phyloP scores from a whole-genome alignment of 306 rosid genomes.

The Citrullus mucosospermus region DNA sequence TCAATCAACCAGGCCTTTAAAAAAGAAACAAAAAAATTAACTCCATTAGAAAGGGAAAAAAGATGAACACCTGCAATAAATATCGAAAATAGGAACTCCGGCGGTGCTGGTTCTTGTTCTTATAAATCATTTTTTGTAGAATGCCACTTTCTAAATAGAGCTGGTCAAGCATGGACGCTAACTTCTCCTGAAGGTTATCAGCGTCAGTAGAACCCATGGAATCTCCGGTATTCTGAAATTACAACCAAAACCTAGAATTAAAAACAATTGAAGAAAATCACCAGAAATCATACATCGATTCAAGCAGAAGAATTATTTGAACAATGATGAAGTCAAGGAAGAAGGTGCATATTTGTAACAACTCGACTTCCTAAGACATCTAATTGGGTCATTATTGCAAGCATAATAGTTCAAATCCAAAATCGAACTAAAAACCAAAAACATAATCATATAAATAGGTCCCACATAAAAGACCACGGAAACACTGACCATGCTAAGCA shows the following conservation, averaged over 20 bases:
- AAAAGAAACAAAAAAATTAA: no score
- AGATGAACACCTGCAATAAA: conserved; percentile 50
- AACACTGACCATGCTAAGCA: no score
- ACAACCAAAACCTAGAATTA: background rate
- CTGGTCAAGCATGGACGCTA: conserved; percentile 42
- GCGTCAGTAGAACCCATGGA: conserved; percentile 42
- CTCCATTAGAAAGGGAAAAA: background rate
- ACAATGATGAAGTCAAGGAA: background rate
- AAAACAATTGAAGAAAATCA: background rate
- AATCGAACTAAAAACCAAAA: no score
- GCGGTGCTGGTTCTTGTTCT: conserved; percentile 91
- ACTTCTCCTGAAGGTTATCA: conserved; percentile 43
- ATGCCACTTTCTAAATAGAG: conserved; percentile 52
- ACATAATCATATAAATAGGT: no score
- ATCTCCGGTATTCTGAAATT: background rate
- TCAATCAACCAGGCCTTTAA: background rate
- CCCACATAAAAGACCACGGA: no score
- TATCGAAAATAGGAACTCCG: conserved; percentile 61
- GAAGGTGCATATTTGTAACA: no score
- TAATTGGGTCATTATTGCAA: no score
- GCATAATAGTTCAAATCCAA: no score
- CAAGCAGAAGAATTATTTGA: background rate
- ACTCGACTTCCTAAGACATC: no score
- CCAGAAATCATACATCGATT: background rate
- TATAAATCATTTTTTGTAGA: conserved; percentile 58